Conservation (phyloP, 2,329 filamentous ascomycete species). For the Talaromyces piceae region DNA sequence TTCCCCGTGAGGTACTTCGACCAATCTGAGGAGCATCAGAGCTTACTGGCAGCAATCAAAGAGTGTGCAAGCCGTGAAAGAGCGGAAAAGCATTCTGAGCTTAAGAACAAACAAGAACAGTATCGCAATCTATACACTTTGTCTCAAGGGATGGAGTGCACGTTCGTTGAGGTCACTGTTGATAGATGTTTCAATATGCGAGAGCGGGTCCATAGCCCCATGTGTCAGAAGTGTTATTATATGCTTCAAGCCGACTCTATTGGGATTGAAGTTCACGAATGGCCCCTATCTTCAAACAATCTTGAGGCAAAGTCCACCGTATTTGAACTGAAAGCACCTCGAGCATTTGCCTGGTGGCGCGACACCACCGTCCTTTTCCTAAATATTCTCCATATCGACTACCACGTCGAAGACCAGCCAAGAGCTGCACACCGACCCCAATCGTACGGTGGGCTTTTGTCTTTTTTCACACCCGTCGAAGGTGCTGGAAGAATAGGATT, state of each 20-base stretch:
- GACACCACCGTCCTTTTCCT: slow-evolving; percentile 41
- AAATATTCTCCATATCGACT: slow-evolving; percentile 27
- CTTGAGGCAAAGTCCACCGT: slow-evolving; percentile 38
- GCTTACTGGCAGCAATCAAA: background rate
- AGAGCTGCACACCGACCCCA: slow-evolving; percentile 10
- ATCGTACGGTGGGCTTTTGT: slow-evolving; percentile 14
- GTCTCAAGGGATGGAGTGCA: slow-evolving; percentile 8
- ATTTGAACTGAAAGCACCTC: slow-evolving; percentile 46
- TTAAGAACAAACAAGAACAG: background rate
- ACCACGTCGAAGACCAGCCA: slow-evolving; percentile 7
- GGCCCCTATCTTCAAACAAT: slow-evolving; percentile 42
- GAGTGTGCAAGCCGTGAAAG: background rate
- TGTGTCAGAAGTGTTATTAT: slow-evolving; percentile 34
- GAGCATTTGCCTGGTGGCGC: slow-evolving; percentile 41
- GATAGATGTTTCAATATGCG: slow-evolving; percentile 7
- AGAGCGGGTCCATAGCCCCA: slow-evolving; percentile 10
- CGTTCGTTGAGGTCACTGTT: background rate
- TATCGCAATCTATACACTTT: slow-evolving; percentile 17
- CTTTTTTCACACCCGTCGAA: slow-evolving; percentile 4
- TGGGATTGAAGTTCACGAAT: slow-evolving; percentile 46
- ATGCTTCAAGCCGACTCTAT: slow-evolving; percentile 29
- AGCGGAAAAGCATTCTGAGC: background rate
- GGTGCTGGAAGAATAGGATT: slow-evolving; percentile 21
- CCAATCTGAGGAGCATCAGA: background rate
- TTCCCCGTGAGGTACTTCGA: slow-evolving; percentile 1